These are phyloP conservation scores for Crithidia bombi DNA, from an alignment of 208 protist species.

Conservation along the genomic window DNA sequence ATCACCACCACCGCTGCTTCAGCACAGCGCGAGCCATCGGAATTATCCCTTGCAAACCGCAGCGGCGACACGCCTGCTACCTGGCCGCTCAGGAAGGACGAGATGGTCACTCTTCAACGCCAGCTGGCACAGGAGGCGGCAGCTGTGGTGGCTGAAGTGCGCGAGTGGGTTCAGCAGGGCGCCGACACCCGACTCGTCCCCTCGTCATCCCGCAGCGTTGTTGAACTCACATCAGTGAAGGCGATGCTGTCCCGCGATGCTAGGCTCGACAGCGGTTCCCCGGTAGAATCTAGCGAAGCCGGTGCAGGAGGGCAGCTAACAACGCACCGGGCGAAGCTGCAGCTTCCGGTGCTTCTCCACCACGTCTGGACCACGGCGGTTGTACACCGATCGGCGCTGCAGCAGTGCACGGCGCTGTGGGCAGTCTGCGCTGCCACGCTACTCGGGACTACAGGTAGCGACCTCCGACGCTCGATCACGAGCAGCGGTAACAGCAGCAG, in stretches of 20 bases:
- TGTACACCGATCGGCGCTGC: conserved; percentile 8
- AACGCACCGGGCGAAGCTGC: conserved; percentile 11
- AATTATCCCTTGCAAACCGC: background rate
- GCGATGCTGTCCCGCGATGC: conserved; percentile 17
- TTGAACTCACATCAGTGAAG: conserved; percentile 31
- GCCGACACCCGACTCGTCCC: too few relatives aligned
- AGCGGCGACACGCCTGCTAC: background rate
- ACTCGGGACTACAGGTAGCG: conserved; percentile 10
- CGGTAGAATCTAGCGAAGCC: background rate
- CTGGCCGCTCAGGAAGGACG: background rate
- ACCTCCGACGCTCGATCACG: background rate
- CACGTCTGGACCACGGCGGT: conserved; percentile 19
- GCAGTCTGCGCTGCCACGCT: conserved; percentile 28
- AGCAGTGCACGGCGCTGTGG: conserved; percentile 24
- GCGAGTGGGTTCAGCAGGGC: conserved; percentile 6
- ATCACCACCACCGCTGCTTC: conserved; percentile 5
- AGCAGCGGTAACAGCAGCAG: background rate
- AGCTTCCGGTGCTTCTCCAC: conserved; percentile 24
- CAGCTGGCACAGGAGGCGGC: conserved; percentile 4
- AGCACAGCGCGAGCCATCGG: too few relatives aligned
- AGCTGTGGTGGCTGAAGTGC: conserved; percentile 7
- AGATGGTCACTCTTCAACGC: background rate
- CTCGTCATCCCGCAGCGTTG: too few relatives aligned
- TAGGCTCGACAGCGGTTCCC: background rate
- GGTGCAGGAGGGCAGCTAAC: background rate